A percentile compares a stretch with the other conserved stretches of the same genome.
phyloP scores from a whole-genome alignment of 2,329 filamentous ascomycete genomes.

The Aspergillus fischeri region DNA sequence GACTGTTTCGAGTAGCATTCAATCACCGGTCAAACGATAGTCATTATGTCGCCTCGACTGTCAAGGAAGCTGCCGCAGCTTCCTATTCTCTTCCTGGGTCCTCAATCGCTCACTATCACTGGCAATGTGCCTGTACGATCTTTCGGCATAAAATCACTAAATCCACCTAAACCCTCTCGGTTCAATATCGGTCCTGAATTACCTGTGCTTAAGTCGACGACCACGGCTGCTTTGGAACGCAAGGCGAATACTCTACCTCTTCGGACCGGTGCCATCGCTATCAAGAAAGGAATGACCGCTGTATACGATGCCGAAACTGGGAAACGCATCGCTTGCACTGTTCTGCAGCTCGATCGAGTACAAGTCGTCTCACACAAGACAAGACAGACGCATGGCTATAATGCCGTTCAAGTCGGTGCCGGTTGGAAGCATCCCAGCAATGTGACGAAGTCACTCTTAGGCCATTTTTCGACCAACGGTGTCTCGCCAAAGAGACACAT shows the following conservation, averaged over 20 bases:
- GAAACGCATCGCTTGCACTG: slow-evolving; percentile 77
- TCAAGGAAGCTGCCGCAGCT: slow-evolving; percentile 29
- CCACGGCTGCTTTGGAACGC: slow-evolving; percentile 56
- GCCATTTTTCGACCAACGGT: slow-evolving; percentile 79
- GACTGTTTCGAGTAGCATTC: background rate
- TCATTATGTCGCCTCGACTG: slow-evolving; percentile 35
- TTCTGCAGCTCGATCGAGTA: slow-evolving; percentile 88
- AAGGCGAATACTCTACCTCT: slow-evolving; percentile 56
- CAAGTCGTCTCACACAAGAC: slow-evolving; percentile 89
- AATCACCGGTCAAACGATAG: slow-evolving; percentile 3
- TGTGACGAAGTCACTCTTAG: slow-evolving; percentile 75
- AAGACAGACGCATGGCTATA: slow-evolving; percentile 77
- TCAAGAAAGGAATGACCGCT: slow-evolving; percentile 95
- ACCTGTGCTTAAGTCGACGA: slow-evolving; percentile 52
- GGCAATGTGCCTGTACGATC: slow-evolving; percentile 28
- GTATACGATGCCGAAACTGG: slow-evolving; percentile 74
- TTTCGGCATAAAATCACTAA: slow-evolving; percentile 57
- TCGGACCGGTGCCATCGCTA: slow-evolving; percentile 76
- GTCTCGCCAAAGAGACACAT: slow-evolving; percentile 80
- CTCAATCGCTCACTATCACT: slow-evolving; percentile 20
- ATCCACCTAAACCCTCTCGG: slow-evolving; percentile 47
- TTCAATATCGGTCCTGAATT: slow-evolving; percentile 52
- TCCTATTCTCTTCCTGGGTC: slow-evolving; percentile 20
- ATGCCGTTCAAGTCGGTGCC: slow-evolving; percentile 82
- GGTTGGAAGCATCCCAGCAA: slow-evolving; percentile 72